Conservation (phyloP, 257 asterid species). For the Solanum paucissectum region DNA sequence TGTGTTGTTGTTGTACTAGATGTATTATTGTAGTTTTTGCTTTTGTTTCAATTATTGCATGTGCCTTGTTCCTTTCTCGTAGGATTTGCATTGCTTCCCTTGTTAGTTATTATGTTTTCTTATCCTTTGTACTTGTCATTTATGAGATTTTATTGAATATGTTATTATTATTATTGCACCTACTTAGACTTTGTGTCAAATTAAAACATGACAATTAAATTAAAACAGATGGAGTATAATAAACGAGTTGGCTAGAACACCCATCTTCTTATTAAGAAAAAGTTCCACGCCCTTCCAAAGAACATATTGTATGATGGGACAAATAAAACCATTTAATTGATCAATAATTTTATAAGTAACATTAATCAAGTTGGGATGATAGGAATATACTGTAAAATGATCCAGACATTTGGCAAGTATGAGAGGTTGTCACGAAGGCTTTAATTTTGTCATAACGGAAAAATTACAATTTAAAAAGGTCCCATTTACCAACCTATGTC, state of each 20-base stretch:
- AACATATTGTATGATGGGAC: neutral
- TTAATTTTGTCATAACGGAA: neutral
- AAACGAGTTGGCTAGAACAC: neutral
- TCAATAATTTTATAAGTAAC: neutral
- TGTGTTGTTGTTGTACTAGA: no score
- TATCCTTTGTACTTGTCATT: neutral
- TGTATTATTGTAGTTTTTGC: neutral
- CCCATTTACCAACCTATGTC: neutral
- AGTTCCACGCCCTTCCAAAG: neutral
- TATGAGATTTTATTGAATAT: no score
- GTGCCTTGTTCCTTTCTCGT: neutral
- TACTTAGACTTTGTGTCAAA: no score
- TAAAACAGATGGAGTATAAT: neutral
- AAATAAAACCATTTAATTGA: neutral
- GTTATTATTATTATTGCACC: no score
- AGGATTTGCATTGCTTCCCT: neutral
- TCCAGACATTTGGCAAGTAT: neutral
- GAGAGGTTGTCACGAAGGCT: neutral
- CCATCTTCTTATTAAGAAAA: neutral
- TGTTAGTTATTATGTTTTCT: neutral
- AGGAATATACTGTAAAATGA: neutral
- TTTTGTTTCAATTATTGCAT: no score
- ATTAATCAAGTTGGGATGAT: neutral
- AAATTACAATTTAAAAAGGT: neutral
- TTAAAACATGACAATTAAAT: no score